phyloP scores from a whole-genome alignment of 2,329 filamentous ascomycete genomes.

The Arthrobotrys megalospora region DNA sequence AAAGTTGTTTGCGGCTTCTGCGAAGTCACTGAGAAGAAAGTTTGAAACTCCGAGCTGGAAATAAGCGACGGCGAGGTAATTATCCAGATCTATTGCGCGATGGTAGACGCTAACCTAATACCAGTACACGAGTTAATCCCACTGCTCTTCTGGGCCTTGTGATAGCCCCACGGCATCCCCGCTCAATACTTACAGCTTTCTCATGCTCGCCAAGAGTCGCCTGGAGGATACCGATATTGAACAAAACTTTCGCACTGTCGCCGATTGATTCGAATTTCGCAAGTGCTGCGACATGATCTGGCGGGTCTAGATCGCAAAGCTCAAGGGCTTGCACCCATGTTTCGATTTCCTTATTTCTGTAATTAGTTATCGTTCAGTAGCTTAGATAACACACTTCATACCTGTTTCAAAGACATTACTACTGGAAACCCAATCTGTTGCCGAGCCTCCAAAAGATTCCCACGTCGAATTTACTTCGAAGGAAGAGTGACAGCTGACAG shows the following conservation, averaged over 20 bases:
- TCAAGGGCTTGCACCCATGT: conserved; percentile 94
- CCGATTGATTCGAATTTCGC: conserved; percentile 86
- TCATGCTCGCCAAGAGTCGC: conserved; percentile 96
- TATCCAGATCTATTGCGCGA: conserved; percentile 87
- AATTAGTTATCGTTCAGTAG: not conserved
- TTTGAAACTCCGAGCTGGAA: conserved; percentile 99
- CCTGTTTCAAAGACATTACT: conserved; percentile 75
- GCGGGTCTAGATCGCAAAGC: conserved; percentile 96
- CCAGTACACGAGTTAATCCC: too few relatives aligned
- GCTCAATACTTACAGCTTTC: conserved; percentile 80
- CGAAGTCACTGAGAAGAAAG: conserved; percentile 95
- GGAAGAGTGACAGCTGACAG: not conserved
- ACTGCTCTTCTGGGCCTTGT: too few relatives aligned
- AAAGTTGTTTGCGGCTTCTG: conserved; percentile 97
- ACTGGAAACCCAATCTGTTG: not conserved
- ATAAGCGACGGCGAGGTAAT: conserved; percentile 96
- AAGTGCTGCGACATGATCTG: conserved; percentile 93
- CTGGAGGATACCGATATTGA: conserved; percentile 98
- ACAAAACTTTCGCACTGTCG: conserved; percentile 97
- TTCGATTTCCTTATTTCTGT: conserved; percentile 85
- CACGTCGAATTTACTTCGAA: not conserved
- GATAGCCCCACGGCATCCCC: too few relatives aligned
- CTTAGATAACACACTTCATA: conserved; percentile 65
- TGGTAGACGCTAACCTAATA: conserved; percentile 92
- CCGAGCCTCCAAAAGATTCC: not conserved